phyloP scores from a whole-genome alignment of 768 basidiomycete genomes.

The Leccinum subtestaceum region DNA sequence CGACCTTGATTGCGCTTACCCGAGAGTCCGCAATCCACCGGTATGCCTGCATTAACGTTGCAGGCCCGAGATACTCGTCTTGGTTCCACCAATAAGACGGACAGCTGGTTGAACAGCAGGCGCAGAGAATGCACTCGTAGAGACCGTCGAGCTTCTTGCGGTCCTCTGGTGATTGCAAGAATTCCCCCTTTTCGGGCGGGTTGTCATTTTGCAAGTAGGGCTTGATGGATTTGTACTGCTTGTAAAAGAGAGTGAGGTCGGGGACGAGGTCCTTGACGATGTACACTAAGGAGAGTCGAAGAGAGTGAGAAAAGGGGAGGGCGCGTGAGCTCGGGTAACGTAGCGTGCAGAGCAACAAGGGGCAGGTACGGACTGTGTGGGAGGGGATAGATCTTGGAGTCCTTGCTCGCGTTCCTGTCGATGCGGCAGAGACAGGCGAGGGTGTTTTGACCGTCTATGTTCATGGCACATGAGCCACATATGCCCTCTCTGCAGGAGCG shows the following conservation, averaged over 20 bases:
- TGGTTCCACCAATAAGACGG: slow-evolving; percentile 99
- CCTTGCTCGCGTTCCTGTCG: slow-evolving; percentile 67
- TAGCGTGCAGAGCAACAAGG: not conserved
- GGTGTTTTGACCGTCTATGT: slow-evolving; percentile 97
- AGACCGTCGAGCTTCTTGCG: slow-evolving; percentile 94
- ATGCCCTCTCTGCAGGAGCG: slow-evolving; percentile 93
- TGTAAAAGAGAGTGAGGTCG: slow-evolving; percentile 90
- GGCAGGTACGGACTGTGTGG: slow-evolving; percentile 78
- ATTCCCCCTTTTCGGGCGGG: slow-evolving; percentile 80
- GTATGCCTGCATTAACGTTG: slow-evolving; percentile 95
- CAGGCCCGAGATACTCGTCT: slow-evolving; percentile 96
- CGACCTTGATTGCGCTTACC: slow-evolving; percentile 58
- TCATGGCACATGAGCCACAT: slow-evolving; percentile 98
- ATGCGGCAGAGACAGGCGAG: slow-evolving; percentile 96
- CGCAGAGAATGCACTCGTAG: slow-evolving; percentile 97
- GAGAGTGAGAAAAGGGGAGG: not conserved
- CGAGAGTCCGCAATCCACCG: slow-evolving; percentile 98
- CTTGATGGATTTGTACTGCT: slow-evolving; percentile 99
- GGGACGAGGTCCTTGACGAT: slow-evolving; percentile 98
- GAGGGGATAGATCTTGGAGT: slow-evolving; percentile 92
- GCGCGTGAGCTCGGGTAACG: not conserved
- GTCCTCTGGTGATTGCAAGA: slow-evolving; percentile 87
- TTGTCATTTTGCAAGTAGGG: slow-evolving; percentile 95
- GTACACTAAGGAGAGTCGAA: slow-evolving; percentile 63
- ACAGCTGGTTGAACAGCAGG: slow-evolving; percentile 97